Conservation (phyloP, 345 rosid genomes). For the Boechera divaricarpa region DNA sequence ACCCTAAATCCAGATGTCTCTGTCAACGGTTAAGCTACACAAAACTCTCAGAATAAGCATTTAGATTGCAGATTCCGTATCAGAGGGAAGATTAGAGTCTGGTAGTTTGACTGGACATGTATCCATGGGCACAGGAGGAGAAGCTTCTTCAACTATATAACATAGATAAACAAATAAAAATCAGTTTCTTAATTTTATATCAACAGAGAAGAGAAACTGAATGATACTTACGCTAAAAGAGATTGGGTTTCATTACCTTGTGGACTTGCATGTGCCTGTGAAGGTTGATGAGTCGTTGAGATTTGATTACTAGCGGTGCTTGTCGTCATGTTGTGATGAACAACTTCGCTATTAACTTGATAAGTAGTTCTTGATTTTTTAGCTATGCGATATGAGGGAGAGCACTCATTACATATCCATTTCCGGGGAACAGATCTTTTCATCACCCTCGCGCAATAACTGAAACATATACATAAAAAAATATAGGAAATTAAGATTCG, state of each 20-base stretch:
- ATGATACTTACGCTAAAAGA: background rate
- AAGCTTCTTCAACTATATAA: background rate
- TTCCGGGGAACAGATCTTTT: background rate
- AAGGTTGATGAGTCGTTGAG: constrained; percentile 10
- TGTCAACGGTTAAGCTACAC: background rate
- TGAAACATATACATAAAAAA: background rate
- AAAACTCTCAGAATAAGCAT: background rate
- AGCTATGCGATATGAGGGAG: background rate
- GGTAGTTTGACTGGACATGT: background rate
- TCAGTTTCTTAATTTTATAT: background rate
- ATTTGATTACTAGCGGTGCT: background rate
- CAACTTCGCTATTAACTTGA: background rate
- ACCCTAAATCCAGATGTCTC: background rate
- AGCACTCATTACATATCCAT: constrained; percentile 15
- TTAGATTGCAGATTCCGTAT: background rate
- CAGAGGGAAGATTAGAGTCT: background rate
- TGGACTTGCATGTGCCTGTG: background rate
- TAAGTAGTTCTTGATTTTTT: background rate
- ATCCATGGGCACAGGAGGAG: constrained; percentile 8
- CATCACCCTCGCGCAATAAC: constrained; percentile 4
- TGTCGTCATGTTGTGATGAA: background rate
- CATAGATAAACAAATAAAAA: background rate
- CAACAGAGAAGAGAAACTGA: background rate
- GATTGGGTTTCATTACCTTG: constrained; percentile 3
- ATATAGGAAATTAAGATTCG: background rate